Conservation (phyloP, 2,329 filamentous ascomycete genomes). For the Graphiopsis chlorocephala region DNA sequence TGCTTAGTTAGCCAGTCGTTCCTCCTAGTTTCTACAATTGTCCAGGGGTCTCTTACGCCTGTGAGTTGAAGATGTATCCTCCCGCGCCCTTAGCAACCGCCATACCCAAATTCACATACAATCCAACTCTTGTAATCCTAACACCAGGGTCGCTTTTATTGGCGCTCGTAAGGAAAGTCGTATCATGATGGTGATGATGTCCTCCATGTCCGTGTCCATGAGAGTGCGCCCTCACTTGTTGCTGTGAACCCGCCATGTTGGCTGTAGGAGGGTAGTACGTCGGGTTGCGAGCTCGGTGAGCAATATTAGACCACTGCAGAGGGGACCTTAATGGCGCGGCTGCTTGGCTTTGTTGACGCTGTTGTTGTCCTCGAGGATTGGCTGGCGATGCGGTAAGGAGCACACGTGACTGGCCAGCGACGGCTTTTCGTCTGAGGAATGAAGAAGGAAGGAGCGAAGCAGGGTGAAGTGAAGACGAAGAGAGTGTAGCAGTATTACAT, state of each 20-base stretch:
- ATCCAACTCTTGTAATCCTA: slow-evolving; percentile 84
- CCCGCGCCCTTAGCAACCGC: slow-evolving; percentile 88
- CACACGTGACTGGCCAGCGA: slow-evolving; percentile 11
- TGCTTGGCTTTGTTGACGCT: neutral
- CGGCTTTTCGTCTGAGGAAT: neutral
- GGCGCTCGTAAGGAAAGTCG: slow-evolving; percentile 72
- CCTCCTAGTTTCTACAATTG: neutral
- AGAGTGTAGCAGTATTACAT: slow-evolving; percentile 9
- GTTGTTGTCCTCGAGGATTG: neutral
- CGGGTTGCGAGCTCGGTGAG: slow-evolving; percentile 27
- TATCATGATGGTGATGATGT: slow-evolving; percentile 77
- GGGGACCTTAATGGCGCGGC: slow-evolving; percentile 20
- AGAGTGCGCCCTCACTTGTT: slow-evolving; percentile 30
- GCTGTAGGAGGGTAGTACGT: neutral
- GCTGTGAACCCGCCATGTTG: slow-evolving; percentile 16
- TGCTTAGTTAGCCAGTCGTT: slow-evolving; percentile 4
- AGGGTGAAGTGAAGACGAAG: neutral
- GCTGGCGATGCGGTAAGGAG: slow-evolving; percentile 11
- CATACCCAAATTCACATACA: slow-evolving; percentile 90
- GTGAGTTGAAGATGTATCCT: slow-evolving; percentile 91
- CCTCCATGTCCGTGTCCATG: slow-evolving; percentile 53
- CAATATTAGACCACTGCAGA: slow-evolving; percentile 35
- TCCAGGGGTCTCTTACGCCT: slow-evolving; percentile 47
- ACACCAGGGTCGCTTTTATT: slow-evolving; percentile 92
- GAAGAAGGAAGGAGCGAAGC: neutral